Evolutionary conservation across 176 grass and related monocot species (phyloP).

Genomic region (Sorghum bicolor): DNA sequence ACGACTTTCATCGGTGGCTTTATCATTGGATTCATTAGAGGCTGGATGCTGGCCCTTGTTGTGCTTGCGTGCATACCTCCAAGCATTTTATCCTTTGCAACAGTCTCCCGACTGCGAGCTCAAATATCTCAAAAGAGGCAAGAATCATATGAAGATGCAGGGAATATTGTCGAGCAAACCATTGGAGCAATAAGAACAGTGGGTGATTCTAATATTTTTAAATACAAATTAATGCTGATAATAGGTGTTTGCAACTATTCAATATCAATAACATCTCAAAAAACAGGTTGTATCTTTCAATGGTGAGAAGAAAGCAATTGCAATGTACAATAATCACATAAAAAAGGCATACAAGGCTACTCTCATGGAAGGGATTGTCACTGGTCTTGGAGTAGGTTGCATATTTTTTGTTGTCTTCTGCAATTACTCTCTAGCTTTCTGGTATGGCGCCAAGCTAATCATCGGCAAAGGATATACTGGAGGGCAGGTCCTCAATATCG

Average conservation of each 20-base stretch:
- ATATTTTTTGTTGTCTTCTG: slow-evolving; percentile 52
- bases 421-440: slow-evolving; percentile 58
- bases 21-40: slow-evolving; percentile 62
- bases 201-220: slow-evolving; percentile 32
- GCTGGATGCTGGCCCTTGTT: slow-evolving; percentile 68
- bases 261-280: slow-evolving; percentile 18
- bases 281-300: slow-evolving; percentile 70
- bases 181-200: slow-evolving; percentile 82
- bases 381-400: slow-evolving; percentile 53
- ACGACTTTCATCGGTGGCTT: slow-evolving; percentile 67
- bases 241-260: neutral
- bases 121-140: slow-evolving; percentile 58
- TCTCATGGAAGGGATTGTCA: slow-evolving; percentile 55
- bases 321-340: slow-evolving; percentile 52
- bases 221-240: neutral
- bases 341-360: slow-evolving; percentile 56
- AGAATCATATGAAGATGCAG: slow-evolving; percentile 64
- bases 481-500: slow-evolving; percentile 55
- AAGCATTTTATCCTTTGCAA: slow-evolving; percentile 52
- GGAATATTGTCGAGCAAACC: slow-evolving; percentile 74
- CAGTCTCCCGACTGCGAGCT: slow-evolving; percentile 42
- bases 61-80: slow-evolving; percentile 57
- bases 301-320: slow-evolving; percentile 62
- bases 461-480: slow-evolving; percentile 66
- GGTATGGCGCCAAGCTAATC: slow-evolving; percentile 65